phyloP scores from a whole-genome alignment of 2,329 filamentous ascomycete genomes.

The Sporothrix mexicana region DNA sequence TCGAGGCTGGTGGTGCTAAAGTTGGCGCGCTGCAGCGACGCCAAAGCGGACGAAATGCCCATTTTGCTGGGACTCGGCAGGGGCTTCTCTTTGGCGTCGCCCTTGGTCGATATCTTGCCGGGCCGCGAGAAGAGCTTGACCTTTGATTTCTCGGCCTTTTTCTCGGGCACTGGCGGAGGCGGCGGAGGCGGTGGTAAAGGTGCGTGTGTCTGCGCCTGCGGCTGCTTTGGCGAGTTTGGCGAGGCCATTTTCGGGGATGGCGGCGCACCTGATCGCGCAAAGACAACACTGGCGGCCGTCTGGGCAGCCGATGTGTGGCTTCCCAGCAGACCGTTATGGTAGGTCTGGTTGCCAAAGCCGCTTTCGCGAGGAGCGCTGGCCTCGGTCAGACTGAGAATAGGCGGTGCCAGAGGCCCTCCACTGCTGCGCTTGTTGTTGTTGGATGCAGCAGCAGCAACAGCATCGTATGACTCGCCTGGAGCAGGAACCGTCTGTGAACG shows the following conservation, averaged over 20 bases:
- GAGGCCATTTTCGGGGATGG: conserved; percentile 55
- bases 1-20: conserved; percentile 76
- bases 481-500: conserved; percentile 76
- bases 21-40: conserved; percentile 69
- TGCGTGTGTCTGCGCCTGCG: conserved; percentile 38
- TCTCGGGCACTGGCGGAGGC: conserved; percentile 57
- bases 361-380: conserved; percentile 66
- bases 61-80: conserved; percentile 76
- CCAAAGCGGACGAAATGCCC: conserved; percentile 68
- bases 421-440: conserved; percentile 52
- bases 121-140: conserved; percentile 82
- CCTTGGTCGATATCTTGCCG: conserved; percentile 74
- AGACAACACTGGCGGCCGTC: conserved; percentile 74
- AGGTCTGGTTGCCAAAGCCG: conserved; percentile 57
- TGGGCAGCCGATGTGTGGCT: conserved; percentile 69
- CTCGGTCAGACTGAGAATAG: conserved; percentile 68
- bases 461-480: conserved; percentile 54
- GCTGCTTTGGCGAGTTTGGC: conserved; percentile 36
- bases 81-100: conserved; percentile 68
- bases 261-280: conserved; percentile 65
- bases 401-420: conserved; percentile 63
- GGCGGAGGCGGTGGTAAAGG: conserved; percentile 46
- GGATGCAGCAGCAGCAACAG: conserved; percentile 36
- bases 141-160: conserved; percentile 74
- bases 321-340: conserved; percentile 67